Evolutionary conservation across 2,329 filamentous ascomycete species (phyloP).

Genomic region (Calycina marina): DNA sequence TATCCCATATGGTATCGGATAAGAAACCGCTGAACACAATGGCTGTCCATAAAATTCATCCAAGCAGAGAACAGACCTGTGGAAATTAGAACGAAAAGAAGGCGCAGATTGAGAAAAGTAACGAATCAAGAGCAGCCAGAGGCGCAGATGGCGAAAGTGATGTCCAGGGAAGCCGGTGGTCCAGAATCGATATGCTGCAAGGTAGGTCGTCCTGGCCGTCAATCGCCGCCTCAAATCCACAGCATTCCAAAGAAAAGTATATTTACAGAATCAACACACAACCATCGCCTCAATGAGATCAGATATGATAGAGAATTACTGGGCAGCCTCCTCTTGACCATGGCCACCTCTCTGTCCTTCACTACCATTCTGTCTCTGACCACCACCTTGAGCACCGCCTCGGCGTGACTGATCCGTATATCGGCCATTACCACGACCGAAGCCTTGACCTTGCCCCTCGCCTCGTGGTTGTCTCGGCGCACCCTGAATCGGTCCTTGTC

Average conservation of each 20-base stretch:
- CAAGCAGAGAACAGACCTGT: conserved; percentile 17
- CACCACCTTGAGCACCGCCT: conserved; percentile 17
- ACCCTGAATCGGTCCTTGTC: conserved; percentile 15
- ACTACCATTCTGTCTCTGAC: conserved; percentile 19
- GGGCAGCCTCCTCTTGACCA: conserved; percentile 17
- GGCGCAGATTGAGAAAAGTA: too few relatives aligned
- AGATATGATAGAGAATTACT: conserved; percentile 16
- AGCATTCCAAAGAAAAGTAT: conserved; percentile 18
- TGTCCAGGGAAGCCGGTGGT: conserved; percentile 6
- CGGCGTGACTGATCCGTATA: conserved; percentile 14
- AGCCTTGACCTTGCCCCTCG: conserved; percentile 17
- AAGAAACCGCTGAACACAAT: conserved; percentile 21
- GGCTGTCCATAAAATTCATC: conserved; percentile 18
- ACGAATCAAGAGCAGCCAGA: conserved; percentile 12
- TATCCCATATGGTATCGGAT: conserved; percentile 21
- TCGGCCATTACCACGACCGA: conserved; percentile 16
- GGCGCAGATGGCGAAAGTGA: conserved; percentile 9
- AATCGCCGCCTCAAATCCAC: conserved; percentile 17
- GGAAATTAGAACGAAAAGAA: too few relatives aligned
- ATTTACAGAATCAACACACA: conserved; percentile 20
- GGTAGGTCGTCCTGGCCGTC: conserved; percentile 10
- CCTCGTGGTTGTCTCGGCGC: conserved; percentile 17
- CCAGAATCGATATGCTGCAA: conserved; percentile 9
- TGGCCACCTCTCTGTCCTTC: conserved; percentile 21
- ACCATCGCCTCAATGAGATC: conserved; percentile 8